Evolutionary conservation across 768 basidiomycete species (phyloP).

Genomic region (Russula abietina): DNA sequence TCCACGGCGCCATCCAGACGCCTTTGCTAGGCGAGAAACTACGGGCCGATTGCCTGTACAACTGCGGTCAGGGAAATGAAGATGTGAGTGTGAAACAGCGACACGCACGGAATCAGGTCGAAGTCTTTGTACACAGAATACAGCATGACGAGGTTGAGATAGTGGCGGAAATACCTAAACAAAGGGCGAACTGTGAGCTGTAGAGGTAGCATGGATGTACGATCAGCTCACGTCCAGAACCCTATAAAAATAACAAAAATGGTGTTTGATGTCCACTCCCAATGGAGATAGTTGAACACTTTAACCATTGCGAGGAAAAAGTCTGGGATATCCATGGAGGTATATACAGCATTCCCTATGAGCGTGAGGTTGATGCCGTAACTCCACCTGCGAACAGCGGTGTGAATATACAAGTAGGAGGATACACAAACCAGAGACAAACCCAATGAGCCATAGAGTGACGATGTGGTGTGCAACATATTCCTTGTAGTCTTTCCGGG

Average conservation of each 20-base stretch:
- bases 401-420: neutral
- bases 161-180: conserved; percentile 87
- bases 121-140: conserved; percentile 83
- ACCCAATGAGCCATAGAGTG: conserved; percentile 93
- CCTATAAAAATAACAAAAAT: conserved; percentile 60
- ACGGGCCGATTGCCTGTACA: conserved; percentile 45
- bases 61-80: neutral
- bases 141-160: conserved; percentile 78
- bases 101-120: conserved; percentile 66
- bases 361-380: conserved; percentile 72
- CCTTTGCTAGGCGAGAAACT: conserved; percentile 58
- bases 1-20: conserved; percentile 68
- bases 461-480: conserved; percentile 88
- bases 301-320: conserved; percentile 87
- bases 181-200: neutral
- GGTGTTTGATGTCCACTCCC: conserved; percentile 54
- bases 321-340: conserved; percentile 98
- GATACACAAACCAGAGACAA: conserved; percentile 26
- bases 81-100: neutral
- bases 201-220: neutral
- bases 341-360: conserved; percentile 87
- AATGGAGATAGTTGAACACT: conserved; percentile 79
- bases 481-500: conserved; percentile 85
- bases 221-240: conserved; percentile 67
- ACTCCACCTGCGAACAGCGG: conserved; percentile 58